Evolutionary conservation across 2,329 filamentous ascomycete genomes (phyloP), one percentile per base, ranked within the genome.

Genomic region (Nigrospora sphaerica): DNA sequence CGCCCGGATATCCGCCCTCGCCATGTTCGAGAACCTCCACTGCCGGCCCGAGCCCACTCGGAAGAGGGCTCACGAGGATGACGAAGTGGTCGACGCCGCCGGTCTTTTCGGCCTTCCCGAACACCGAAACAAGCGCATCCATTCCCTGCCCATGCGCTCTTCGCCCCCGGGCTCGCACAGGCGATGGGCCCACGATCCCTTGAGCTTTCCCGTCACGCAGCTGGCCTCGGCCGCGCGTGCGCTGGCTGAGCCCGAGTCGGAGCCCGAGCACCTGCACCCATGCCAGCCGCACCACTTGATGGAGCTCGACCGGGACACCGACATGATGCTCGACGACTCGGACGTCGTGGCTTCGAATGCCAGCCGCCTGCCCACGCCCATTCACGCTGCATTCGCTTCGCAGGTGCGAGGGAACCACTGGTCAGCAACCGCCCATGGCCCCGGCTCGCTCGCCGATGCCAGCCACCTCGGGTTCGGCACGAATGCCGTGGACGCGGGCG

Each of bases 321-420:
- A 79, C 49, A 75, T 78, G 75, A 67, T 67, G 55, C 68, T 74
- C 46, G 68, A 73, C 48, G 59, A 57, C 14, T 46, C 51, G 28
- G 48, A 53, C 23, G 50, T 32, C 53, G 53, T 10, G 41, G 57
- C 31, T 58, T 56, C 10, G 46, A 62, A n/a, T 39, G 66, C 66
- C 17, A 69, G 70, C 47, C 75, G 77, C 41, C 73, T 81, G 61
- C 77, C 78, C 3, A 81, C 78, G 2, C 78, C 78, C 2, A 80
- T 81, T n/a, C 73, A 80, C 52, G 73, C 74, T 49, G 77, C 64
- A 43, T 81, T 81, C 55, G 73, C 75, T 1, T 70, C 71, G 3
- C 76, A 81, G 55, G 66, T 78, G 19, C 70, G 74, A 46, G 75
- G 75, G n/a, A 72, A 72, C 52, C 71, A 69, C 52, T 71, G 73